Base-by-base conservation (phyloP, 495 filamentous ascomycete genomes). In the Aspergillus haitiensis region DNA sequence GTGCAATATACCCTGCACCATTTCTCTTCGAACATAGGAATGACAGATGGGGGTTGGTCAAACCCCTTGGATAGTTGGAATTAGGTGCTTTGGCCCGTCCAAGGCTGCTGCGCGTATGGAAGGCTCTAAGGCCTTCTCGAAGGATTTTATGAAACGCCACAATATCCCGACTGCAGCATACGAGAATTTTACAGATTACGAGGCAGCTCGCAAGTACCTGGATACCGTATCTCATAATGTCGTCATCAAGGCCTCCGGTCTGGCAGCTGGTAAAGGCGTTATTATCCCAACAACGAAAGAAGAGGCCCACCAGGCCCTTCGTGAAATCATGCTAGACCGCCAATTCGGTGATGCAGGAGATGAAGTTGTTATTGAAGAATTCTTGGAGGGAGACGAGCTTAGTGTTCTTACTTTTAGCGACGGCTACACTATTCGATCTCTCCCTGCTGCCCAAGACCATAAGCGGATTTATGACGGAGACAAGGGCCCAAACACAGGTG, bases 321-420 rank as follows among this genome's bases (percentile, higher is more conserved):
- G 86, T 67, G 87, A 90, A 50, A 96, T 98, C 64, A 98, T 98
- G 93, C 67, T 91, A 32, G 82, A 90, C 63, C 89, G 86, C 70
- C 86, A 91, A 56, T 98, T 98, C 65, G 94, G 93, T 12, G 78
- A 78, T 44, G 94, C 94, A 12, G 93, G 93, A 33, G 82, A 93
- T 67, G 90, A 94, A 74, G 90, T 98, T 13, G 94, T 98, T 45
- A 95, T 98, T 66, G 94, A 98, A 72, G 95, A 98, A 74, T 96
- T 87, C 67, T 75, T 98, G 46, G 86, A 88, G 64, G 94, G 94
- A 47, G 91, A 98, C 46, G 94, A 98, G 74, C 74, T 98, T 64
- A 93, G 89, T 70, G 88, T 98, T 58, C 74, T 98, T 52, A 89
- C 87, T 21, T 96, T 98, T 78, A 88, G 86, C 64, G 94, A 98